A percentile compares a stretch with the other conserved stretches of the same genome.
These are phyloP conservation scores for Ganoderma lucidum DNA, from an alignment of 1,284 basidiomycete species.

Conservation along the genomic window DNA sequence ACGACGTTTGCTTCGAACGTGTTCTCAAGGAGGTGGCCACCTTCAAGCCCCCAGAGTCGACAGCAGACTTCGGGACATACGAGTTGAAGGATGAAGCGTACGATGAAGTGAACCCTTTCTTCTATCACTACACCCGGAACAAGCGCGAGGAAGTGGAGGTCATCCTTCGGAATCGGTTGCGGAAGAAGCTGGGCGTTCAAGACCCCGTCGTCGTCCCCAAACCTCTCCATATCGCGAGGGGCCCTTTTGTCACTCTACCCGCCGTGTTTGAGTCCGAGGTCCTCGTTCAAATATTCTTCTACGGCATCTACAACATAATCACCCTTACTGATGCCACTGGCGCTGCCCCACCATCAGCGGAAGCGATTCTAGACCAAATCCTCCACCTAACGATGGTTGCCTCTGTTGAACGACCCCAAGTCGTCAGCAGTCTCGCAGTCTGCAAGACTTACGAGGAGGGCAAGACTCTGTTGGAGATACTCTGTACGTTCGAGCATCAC, in stretches of 20 bases:
- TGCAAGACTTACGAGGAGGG: slow-evolving; percentile 62
- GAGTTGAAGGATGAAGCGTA: slow-evolving; percentile 87
- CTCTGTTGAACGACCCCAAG: slow-evolving; percentile 69
- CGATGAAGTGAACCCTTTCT: slow-evolving; percentile 94
- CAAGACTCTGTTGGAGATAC: slow-evolving; percentile 73
- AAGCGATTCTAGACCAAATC: slow-evolving; percentile 90
- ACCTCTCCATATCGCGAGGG: slow-evolving; percentile 66
- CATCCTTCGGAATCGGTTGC: slow-evolving; percentile 73
- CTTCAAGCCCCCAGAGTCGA: slow-evolving; percentile 85
- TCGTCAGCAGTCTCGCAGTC: slow-evolving; percentile 68
- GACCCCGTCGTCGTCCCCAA: slow-evolving; percentile 83
- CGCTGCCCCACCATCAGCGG: slow-evolving; percentile 73
- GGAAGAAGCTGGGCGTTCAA: slow-evolving; percentile 66
- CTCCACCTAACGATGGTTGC: slow-evolving; percentile 89
- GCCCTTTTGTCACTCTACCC: slow-evolving; percentile 72
- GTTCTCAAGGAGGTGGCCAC: slow-evolving; percentile 83
- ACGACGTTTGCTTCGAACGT: slow-evolving; percentile 86
- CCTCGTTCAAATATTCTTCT: slow-evolving; percentile 82
- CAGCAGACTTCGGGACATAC: slow-evolving; percentile 85
- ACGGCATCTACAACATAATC: slow-evolving; percentile 75
- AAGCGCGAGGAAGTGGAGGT: slow-evolving; percentile 94
- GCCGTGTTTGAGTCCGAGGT: slow-evolving; percentile 71
- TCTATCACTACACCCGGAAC: slow-evolving; percentile 96
- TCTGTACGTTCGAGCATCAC: slow-evolving; percentile 81
- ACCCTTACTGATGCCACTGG: slow-evolving; percentile 65